Conservation (phyloP, 441 rosid genomes). For the Gossypium davidsonii region DNA sequence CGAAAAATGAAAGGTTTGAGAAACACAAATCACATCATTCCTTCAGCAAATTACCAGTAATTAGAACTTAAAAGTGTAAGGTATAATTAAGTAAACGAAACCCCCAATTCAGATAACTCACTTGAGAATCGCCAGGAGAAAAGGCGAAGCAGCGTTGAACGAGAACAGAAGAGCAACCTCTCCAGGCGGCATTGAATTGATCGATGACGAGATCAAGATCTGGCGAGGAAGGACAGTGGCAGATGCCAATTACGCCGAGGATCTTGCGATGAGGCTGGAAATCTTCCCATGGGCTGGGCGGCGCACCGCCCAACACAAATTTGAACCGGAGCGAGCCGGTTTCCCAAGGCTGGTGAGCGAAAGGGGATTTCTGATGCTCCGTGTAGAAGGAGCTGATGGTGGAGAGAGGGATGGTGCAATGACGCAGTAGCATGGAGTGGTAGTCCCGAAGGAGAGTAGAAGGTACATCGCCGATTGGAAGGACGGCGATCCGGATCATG, state of each 20-base stretch:
- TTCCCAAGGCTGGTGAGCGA: slow-evolving; percentile 86
- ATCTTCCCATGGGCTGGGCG: slow-evolving; percentile 97
- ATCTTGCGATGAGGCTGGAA: slow-evolving; percentile 91
- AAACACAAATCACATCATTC: neutral
- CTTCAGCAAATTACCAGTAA: neutral
- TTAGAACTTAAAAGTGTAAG: neutral
- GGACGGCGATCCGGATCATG: slow-evolving; percentile 80
- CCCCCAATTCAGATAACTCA: slow-evolving; percentile 19
- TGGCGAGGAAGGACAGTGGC: slow-evolving; percentile 86
- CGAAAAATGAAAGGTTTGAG: neutral
- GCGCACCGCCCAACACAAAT: slow-evolving; percentile 85
- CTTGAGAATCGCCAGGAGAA: slow-evolving; percentile 74
- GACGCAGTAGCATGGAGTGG: slow-evolving; percentile 67
- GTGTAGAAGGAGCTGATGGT: slow-evolving; percentile 86
- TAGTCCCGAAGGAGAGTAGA: slow-evolving; percentile 66
- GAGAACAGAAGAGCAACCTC: slow-evolving; percentile 60
- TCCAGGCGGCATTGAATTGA: slow-evolving; percentile 50
- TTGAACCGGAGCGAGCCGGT: slow-evolving; percentile 79
- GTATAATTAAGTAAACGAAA: slow-evolving; percentile 11
- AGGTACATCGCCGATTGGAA: slow-evolving; percentile 73
- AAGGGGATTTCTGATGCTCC: slow-evolving; percentile 97
- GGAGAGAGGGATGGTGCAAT: slow-evolving; percentile 68
- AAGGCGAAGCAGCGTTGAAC: slow-evolving; percentile 88
- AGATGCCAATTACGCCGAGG: slow-evolving; percentile 81
- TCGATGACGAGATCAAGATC: slow-evolving; percentile 63